Base-by-base conservation (phyloP, 2,329 filamentous ascomycete genomes). In the Rasamsonia emersonii region DNA sequence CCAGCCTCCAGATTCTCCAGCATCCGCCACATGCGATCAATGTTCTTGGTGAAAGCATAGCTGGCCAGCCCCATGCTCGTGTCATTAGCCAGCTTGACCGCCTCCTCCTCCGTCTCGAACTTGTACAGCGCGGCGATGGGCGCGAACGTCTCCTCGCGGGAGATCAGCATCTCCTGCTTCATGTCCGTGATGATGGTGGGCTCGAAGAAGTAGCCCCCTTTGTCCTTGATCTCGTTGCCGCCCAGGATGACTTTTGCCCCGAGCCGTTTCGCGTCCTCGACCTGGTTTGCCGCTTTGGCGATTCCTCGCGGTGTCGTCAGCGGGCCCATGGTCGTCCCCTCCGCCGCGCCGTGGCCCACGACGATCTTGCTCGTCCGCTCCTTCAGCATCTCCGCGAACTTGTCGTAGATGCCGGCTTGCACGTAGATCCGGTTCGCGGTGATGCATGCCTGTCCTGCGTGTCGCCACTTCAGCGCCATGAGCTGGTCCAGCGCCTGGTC, bases 141-240 rank as follows among this genome's bases (percentile, higher is more conserved):
- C 0, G 74, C 76, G 44, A 83, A 82, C 0, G 70, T 74, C 56
- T 82, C 78, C 44, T 82, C 77, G 1, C 62, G 58, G 2, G 62
- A 65, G 21, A 73, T 64, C 18, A 63, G 43, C 75, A 81, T 80
- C 2, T 75, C 65, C 7, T 64, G 56, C 5, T 65, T 75, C 40
- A 77, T 72, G 4, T 70, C 68, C 0, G 68, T 68, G 24, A 83
- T 68, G 34, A 82, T 71, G 0, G 78, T 82, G 2, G 76, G 78
- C 49, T 79, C 69, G 54, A 82, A 81, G 63, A 82, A 85, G 56
- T 79, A 83, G 38, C 73, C 73, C 36, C 69, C 68, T n/a, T 68
- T 68, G 1, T 63, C 65, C 8, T 62, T 51, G 8, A 61, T 53
- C 0, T 58, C 50, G 5, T 51, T 50, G 2, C 74, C 77, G 9